phyloP scores from a whole-genome alignment of 2,329 filamentous ascomycete species.

The Claviceps africana region DNA sequence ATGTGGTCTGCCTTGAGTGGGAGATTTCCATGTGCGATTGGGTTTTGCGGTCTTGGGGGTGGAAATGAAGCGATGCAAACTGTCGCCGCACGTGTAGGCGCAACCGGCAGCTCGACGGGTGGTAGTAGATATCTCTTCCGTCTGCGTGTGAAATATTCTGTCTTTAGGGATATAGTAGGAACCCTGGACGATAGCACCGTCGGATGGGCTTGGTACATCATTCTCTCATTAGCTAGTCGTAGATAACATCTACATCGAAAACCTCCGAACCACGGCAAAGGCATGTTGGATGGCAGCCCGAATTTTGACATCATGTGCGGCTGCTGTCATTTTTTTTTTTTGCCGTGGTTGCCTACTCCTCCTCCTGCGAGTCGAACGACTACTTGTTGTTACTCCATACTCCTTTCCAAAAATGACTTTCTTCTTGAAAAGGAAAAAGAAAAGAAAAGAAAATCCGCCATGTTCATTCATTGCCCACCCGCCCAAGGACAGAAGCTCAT shows the following conservation, averaged over 20 bases:
- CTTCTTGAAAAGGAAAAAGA: no score
- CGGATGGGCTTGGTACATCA: background rate
- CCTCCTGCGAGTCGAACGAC: background rate
- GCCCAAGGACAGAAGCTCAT: no score
- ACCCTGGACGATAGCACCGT: background rate
- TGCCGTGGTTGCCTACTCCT: background rate
- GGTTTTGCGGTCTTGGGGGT: no score
- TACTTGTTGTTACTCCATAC: background rate
- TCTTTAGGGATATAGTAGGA: no score
- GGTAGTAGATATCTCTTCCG: background rate
- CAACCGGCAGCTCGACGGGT: background rate
- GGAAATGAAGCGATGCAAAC: no score
- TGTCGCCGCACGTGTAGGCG: no score
- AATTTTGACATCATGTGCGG: background rate
- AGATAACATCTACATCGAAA: background rate
- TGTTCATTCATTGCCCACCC: background rate
- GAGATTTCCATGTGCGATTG: no score
- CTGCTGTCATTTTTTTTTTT: background rate
- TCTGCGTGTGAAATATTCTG: background rate
- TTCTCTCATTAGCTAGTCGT: background rate
- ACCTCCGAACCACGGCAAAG: background rate
- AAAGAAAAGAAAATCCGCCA: no score
- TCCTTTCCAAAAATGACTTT: background rate
- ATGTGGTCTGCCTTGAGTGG: no score
- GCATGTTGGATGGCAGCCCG: background rate